These are phyloP conservation scores for Pseudogymnoascus sp. DNA, from an alignment of 2,329 filamentous ascomycete species.

Conservation along the genomic window DNA sequence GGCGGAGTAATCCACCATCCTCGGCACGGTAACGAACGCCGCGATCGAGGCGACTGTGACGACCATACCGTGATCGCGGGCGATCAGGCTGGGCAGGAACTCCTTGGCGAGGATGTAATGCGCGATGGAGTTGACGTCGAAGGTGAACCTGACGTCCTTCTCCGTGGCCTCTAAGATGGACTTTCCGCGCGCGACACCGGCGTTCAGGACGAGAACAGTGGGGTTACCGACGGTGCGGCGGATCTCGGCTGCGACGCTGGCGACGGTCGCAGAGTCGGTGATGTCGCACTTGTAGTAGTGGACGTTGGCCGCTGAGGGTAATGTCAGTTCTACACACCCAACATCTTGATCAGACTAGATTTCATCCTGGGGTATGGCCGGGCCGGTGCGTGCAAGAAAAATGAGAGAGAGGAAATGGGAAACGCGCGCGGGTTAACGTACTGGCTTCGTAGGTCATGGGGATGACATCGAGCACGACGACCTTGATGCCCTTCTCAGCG, in stretches of 20 bases:
- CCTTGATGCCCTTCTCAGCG: slow-evolving; percentile 55
- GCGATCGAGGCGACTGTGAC: slow-evolving; percentile 62
- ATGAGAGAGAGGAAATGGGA: background rate
- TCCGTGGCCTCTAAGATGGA: slow-evolving; percentile 52
- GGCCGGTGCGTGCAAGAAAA: background rate
- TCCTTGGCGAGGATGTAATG: slow-evolving; percentile 60
- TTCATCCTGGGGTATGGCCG: slow-evolving; percentile 8
- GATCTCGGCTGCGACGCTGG: slow-evolving; percentile 44
- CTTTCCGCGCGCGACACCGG: slow-evolving; percentile 54
- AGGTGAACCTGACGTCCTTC: slow-evolving; percentile 55
- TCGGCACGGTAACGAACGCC: slow-evolving; percentile 50
- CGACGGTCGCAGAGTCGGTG: slow-evolving; percentile 47
- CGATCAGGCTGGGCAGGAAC: slow-evolving; percentile 59
- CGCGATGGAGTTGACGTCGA: slow-evolving; percentile 61
- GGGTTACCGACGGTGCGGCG: slow-evolving; percentile 51
- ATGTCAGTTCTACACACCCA: background rate
- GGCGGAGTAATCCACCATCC: slow-evolving; percentile 60
- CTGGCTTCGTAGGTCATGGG: slow-evolving; percentile 45
- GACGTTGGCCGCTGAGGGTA: slow-evolving; percentile 42
- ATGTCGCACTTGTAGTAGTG: slow-evolving; percentile 65
- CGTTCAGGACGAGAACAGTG: slow-evolving; percentile 66
- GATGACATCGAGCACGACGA: slow-evolving; percentile 65
- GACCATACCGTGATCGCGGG: slow-evolving; percentile 60
- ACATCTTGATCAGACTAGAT: slow-evolving; percentile 4
- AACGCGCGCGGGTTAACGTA: slow-evolving; percentile 29